Evolutionary conservation across 768 basidiomycete species (phyloP), one percentile per base, ranked within the genome.

Genomic region (Mycena rebaudengoi): DNA sequence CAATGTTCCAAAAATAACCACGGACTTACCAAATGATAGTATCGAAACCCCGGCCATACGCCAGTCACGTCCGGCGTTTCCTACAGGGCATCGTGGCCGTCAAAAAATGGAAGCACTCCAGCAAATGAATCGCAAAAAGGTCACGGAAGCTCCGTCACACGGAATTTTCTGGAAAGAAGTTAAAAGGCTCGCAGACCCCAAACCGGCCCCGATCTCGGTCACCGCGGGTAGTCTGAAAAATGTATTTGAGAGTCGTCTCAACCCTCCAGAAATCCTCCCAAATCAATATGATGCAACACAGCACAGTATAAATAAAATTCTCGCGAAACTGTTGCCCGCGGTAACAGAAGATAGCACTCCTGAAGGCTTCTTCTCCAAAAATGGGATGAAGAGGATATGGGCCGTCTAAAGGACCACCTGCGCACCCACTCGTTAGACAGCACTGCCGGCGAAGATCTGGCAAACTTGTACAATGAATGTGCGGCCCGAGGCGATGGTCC

Each of bases 381-480:
- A 33, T 63, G 46, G 30, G 49, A 41, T 11, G 50, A 46, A 10
- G 66, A 60, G 1, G 56, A 67, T 18, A 41, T 54, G 26, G 52
- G 23, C 2, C 11, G 28, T 1, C 18, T 54, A 6, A 54, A 54
- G 12, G 37, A 52, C 26, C 37, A 52, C 25, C 21, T 40, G 7
- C 51, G 51, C 16, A 39, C 26, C 20, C 52, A 66, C 37, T 51
- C 60, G 10, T n/a, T 30, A 1, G 37, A 39, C 1, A 62, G 60
- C 32, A 43, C 60, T 18, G 25, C 30, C 7, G 61, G 68, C 1
- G 55, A 55, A 10, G 62, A 67, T 48, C 23, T 71, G 2, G 23
- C 23, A 0, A n/a, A 51, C 0, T 46, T 69, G 3, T 61, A 40
- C 55, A 71, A 69, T 28, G 54, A 61, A 21, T 63, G 64, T 25